phyloP scores from a whole-genome alignment of 371 early-diverging fungal genomes.

The Apophysomyces trapeziformis region DNA sequence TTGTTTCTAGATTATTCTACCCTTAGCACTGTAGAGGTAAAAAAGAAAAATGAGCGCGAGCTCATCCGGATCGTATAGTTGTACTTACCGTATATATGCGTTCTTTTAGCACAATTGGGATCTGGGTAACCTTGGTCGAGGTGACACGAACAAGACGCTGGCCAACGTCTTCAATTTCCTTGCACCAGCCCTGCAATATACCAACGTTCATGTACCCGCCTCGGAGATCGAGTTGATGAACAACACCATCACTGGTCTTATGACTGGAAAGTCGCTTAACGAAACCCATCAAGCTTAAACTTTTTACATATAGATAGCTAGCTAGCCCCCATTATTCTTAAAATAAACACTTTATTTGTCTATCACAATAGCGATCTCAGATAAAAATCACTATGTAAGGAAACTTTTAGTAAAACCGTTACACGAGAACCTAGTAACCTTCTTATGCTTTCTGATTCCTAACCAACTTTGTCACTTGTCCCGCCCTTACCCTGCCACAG shows the following conservation, averaged over 20 bases:
- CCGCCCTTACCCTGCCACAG: too few relatives aligned
- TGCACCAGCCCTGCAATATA: constrained; percentile 34
- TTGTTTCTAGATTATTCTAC: constrained; percentile 42
- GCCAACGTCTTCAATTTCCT: constrained; percentile 44
- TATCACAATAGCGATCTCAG: not conserved
- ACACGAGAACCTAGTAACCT: too few relatives aligned
- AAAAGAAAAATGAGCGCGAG: not conserved
- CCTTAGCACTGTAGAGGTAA: constrained; percentile 58
- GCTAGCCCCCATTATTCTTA: too few relatives aligned
- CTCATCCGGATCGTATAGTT: not conserved
- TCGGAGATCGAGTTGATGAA: constrained; percentile 31
- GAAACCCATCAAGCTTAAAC: constrained; percentile 21
- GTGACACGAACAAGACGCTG: constrained; percentile 43
- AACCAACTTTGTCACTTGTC: too few relatives aligned
- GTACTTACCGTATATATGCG: not conserved
- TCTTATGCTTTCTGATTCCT: too few relatives aligned
- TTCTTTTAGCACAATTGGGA: constrained; percentile 53
- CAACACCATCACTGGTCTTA: constrained; percentile 38
- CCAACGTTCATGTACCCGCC: constrained; percentile 36
- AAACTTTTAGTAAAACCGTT: too few relatives aligned
- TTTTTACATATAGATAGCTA: too few relatives aligned
- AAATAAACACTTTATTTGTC: not conserved
- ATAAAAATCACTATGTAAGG: not conserved
- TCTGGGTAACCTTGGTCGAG: constrained; percentile 60
- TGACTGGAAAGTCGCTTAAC: constrained; percentile 38